These are phyloP conservation scores for Coprinopsis cinerea DNA, from an alignment of 768 basidiomycete species.

Conservation along the genomic window DNA sequence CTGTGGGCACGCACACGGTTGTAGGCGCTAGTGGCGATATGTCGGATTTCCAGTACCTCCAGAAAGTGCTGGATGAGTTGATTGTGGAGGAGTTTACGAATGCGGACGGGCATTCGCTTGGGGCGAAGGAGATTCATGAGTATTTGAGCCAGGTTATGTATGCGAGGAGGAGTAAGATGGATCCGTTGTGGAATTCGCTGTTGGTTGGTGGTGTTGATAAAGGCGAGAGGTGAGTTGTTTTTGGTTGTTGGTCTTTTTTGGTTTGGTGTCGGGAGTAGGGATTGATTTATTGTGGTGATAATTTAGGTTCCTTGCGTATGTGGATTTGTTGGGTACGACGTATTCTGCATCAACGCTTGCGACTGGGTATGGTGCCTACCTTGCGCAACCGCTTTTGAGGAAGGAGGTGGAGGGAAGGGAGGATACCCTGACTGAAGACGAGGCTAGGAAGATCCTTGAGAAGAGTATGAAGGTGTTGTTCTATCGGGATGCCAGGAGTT, in stretches of 20 bases:
- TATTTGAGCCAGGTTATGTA: constrained; percentile 92
- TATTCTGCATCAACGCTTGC: constrained; percentile 91
- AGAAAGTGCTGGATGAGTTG: constrained; percentile 71
- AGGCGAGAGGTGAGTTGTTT: constrained; percentile 60
- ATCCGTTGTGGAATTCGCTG: constrained; percentile 94
- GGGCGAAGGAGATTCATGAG: constrained; percentile 88
- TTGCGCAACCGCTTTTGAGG: constrained; percentile 89
- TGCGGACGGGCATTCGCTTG: constrained; percentile 78
- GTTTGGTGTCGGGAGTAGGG: not conserved
- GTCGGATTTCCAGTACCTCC: constrained; percentile 95
- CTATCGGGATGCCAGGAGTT: constrained; percentile 92
- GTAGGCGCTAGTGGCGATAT: constrained; percentile 95
- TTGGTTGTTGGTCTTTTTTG: not conserved
- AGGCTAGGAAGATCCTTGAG: constrained; percentile 73
- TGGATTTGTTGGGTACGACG: constrained; percentile 95
- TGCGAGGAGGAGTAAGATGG: constrained; percentile 74
- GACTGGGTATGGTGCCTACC: constrained; percentile 89
- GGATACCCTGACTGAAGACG: constrained; percentile 66
- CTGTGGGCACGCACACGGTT: constrained; percentile 78
- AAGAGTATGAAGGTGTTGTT: constrained; percentile 90
- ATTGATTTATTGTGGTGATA: not conserved
- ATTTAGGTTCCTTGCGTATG: constrained; percentile 82
- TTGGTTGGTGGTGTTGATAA: constrained; percentile 90
- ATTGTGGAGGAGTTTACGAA: constrained; percentile 74
- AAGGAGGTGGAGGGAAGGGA: constrained; percentile 84